Percentiles rank a stretch among this genome's conserved stretches.
Conservation (phyloP, 1,284 basidiomycete species). For the Cryptococcus sp. region DNA sequence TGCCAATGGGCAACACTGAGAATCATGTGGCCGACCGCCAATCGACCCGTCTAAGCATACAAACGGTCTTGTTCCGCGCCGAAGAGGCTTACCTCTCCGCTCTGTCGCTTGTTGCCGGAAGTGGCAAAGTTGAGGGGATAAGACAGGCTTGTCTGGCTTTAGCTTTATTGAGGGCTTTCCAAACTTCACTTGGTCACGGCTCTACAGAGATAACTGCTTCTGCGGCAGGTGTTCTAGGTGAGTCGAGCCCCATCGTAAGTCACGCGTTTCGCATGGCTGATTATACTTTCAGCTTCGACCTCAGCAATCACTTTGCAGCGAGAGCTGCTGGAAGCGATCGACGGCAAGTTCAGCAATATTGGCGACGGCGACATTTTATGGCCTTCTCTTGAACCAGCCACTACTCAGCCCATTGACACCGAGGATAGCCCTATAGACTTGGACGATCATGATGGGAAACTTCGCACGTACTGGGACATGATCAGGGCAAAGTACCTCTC, state of each 20-base stretch:
- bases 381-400: slow-evolving; percentile 58
- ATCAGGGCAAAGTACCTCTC: slow-evolving; percentile 60
- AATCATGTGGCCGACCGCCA: slow-evolving; percentile 52
- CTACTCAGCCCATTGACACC: not conserved
- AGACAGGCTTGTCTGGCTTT: slow-evolving; percentile 71
- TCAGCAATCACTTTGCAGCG: slow-evolving; percentile 73
- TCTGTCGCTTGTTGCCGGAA: slow-evolving; percentile 60
- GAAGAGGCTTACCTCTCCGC: slow-evolving; percentile 70
- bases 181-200: slow-evolving; percentile 71
- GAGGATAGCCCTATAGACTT: slow-evolving; percentile 31
- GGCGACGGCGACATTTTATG: slow-evolving; percentile 65
- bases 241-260: slow-evolving; percentile 23
- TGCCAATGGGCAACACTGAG: slow-evolving; percentile 74
- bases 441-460: slow-evolving; percentile 48
- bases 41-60: slow-evolving; percentile 62
- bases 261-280: slow-evolving; percentile 54
- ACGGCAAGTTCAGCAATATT: slow-evolving; percentile 56
- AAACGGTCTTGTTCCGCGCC: slow-evolving; percentile 64
- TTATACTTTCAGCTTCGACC: slow-evolving; percentile 53
- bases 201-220: slow-evolving; percentile 58
- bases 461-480: slow-evolving; percentile 64
- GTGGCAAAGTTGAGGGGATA: slow-evolving; percentile 67
- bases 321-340: slow-evolving; percentile 59
- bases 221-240: slow-evolving; percentile 69
- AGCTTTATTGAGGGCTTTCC: slow-evolving; percentile 70